phyloP scores from a whole-genome alignment of 1,139 yeast species.

The Taphrina deformans region DNA sequence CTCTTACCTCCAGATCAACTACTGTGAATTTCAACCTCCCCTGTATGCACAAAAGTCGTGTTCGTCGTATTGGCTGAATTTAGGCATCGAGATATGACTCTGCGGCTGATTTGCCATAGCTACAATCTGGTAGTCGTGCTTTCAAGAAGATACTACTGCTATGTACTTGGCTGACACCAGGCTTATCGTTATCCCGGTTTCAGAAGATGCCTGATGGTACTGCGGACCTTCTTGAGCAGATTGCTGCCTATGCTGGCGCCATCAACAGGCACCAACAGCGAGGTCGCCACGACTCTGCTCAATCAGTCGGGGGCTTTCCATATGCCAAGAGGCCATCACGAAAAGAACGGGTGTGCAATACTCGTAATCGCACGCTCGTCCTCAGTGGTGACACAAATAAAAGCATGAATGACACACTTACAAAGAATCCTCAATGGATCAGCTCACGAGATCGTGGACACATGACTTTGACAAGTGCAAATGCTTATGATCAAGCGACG shows the following conservation, averaged over 20 bases:
- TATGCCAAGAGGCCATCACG: neutral
- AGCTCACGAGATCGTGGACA: slow-evolving; percentile 25
- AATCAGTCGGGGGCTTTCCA: neutral
- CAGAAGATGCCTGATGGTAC: neutral
- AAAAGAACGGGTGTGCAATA: neutral
- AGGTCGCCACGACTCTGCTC: neutral
- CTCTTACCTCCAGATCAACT: too few relatives aligned
- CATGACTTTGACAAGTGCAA: slow-evolving; percentile 22
- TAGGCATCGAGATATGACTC: too few relatives aligned
- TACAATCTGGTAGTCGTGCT: neutral
- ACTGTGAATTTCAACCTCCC: too few relatives aligned
- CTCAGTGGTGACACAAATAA: neutral
- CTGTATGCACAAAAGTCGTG: too few relatives aligned
- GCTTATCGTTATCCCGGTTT: too few relatives aligned
- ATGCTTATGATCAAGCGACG: slow-evolving; percentile 5
- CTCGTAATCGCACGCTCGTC: slow-evolving; percentile 18
- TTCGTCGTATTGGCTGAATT: too few relatives aligned
- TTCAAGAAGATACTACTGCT: too few relatives aligned
- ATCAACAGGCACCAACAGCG: slow-evolving; percentile 14
- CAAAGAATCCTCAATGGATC: neutral
- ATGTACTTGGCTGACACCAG: too few relatives aligned
- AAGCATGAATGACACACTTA: neutral
- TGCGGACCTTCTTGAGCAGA: slow-evolving; percentile 21
- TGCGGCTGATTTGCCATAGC: neutral
- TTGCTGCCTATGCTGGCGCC: slow-evolving; percentile 28